phyloP scores from a whole-genome alignment of 192 early-diverging fungal genomes.

The Hyaloraphidium curvatum region DNA sequence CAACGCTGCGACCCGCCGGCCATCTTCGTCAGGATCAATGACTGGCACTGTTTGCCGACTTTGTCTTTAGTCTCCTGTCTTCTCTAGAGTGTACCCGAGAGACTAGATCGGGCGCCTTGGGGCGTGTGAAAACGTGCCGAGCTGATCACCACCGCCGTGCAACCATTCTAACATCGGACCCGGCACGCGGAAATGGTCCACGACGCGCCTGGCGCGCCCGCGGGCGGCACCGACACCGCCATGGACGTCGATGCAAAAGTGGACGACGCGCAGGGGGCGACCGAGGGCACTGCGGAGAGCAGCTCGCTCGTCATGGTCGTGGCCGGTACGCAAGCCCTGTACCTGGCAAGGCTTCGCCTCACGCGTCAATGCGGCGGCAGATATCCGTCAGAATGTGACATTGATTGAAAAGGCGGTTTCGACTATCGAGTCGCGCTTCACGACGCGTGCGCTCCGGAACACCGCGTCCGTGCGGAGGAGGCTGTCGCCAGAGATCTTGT shows the following conservation, averaged over 20 bases:
- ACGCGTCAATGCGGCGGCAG: constrained; percentile 19
- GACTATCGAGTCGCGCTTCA: constrained; percentile 70
- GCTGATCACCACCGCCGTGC: not conserved
- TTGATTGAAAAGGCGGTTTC: constrained; percentile 67
- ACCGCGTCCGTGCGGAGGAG: constrained; percentile 62
- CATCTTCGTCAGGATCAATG: not conserved
- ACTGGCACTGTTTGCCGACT: not conserved
- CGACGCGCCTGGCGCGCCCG: not conserved
- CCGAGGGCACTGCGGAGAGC: not conserved
- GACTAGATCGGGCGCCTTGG: no score
- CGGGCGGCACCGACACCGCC: constrained; percentile 3
- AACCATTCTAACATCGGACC: not conserved
- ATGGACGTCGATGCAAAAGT: constrained; percentile 4
- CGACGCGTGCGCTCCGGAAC: constrained; percentile 68
- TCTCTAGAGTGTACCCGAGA: not conserved
- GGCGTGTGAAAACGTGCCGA: not conserved
- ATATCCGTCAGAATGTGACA: constrained; percentile 68
- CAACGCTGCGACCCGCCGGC: not conserved
- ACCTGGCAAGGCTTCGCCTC: not conserved
- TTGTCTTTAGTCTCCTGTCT: not conserved
- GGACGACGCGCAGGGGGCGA: constrained; percentile 1
- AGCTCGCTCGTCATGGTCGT: constrained; percentile 1
- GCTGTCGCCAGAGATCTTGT: constrained; percentile 41
- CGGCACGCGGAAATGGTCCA: not conserved
- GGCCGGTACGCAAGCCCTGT: constrained; percentile 5